Base-by-base conservation (phyloP, 768 basidiomycete species). In the Lactarius pseudohatsudake region DNA sequence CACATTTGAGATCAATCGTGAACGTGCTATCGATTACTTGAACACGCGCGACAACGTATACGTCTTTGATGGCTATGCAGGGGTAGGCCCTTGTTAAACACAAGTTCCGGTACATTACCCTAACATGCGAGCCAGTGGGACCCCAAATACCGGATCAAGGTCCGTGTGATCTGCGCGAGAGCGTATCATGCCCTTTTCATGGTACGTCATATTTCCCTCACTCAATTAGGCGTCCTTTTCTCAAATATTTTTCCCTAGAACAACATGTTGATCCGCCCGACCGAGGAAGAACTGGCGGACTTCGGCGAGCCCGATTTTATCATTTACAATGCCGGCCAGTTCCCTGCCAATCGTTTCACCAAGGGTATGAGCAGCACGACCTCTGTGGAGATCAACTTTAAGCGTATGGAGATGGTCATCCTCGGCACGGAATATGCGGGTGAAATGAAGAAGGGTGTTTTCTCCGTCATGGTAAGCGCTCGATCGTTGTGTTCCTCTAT, bases 401-500 rank as follows among this genome's bases (percentile, higher is more conserved):
- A 97, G 84, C 92, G 97, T 47, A 97, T 95, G 94, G 97, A 99
- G 79, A 99, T 99, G 97, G 96, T 99, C 74, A 98, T 99, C 75
- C 92, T 99, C 72, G 96, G 92, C 63, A 96, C 94, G 32, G 95
- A 98, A 76, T 98, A 98, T 75, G 95, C 95, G 36, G 95, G 95
- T 59, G 95, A 99, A 82, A 99, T 99, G 97, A 99, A 99, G 83
- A 99, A 99, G 87, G 97, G 97, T 75, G 93, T 99, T 77, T 99
- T 99, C 83, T 94, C 91, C 54, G 95, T 99, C 72, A 99, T 99
- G 96, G 88, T 88, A 69, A 26, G 81, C 68, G 11, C 10, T 56
- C 45, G 41, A 50, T 50, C 53, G 43, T 64, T 57, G 57, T 40
- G 32, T 22, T 59, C 58, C 50, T 58, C 50, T 26, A 38, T 38